phyloP scores from a whole-genome alignment of 495 filamentous ascomycete species.

The Tetracladium setigerum region DNA sequence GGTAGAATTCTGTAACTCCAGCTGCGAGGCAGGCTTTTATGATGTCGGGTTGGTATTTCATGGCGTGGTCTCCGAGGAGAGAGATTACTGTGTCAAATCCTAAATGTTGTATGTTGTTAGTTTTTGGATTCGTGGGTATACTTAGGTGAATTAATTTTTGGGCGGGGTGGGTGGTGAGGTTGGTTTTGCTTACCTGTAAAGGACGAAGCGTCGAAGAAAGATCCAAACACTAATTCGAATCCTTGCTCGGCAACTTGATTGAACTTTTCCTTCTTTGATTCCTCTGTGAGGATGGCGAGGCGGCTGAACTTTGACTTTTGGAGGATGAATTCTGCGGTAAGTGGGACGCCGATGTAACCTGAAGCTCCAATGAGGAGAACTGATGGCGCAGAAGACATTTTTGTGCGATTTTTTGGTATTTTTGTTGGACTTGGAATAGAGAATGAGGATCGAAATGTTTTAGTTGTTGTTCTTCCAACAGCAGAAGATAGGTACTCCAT shows the following conservation, averaged over 20 bases:
- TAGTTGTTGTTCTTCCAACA: too few species aligned
- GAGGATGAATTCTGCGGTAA: not conserved
- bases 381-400: slow-evolving; percentile 1
- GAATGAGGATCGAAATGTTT: too few species aligned
- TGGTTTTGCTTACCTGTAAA: not conserved
- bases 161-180: too few species aligned
- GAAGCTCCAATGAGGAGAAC: slow-evolving; percentile 7
- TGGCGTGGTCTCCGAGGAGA: slow-evolving; percentile 8
- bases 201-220: not conserved
- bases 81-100: slow-evolving; percentile 8
- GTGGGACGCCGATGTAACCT: not conserved
- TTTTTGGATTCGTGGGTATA: not conserved
- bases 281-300: slow-evolving; percentile 5
- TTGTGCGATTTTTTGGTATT: too few species aligned
- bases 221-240: slow-evolving; percentile 1
- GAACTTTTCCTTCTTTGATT: slow-evolving; percentile 1
- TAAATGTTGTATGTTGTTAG: not conserved
- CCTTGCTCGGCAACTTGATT: not conserved
- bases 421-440: too few species aligned
- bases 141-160: not conserved
- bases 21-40: slow-evolving; percentile 4
- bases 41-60: slow-evolving; percentile 9
- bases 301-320: not conserved
- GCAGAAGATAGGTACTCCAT: too few species aligned
- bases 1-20: slow-evolving; percentile 6